A percentile compares a stretch with the other conserved stretches of the same genome.
These are phyloP conservation scores for Eucalyptus cloeziana DNA, from an alignment of 345 rosid genomes.

Conservation along the genomic window DNA sequence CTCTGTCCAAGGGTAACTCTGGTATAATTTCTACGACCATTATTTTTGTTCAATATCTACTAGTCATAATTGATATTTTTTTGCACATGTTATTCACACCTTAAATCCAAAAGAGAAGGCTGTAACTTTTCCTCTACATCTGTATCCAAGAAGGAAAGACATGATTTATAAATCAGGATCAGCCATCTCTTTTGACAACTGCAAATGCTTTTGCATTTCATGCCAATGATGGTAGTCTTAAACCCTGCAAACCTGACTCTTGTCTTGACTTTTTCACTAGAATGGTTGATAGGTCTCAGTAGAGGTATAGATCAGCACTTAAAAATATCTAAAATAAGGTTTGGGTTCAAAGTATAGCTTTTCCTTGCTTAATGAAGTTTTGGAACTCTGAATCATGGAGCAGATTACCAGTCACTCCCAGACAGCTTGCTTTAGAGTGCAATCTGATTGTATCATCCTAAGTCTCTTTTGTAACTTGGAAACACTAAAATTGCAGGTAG, in stretches of 20 bases:
- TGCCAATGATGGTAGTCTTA: background rate
- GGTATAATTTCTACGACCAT: slow-evolving; percentile 27
- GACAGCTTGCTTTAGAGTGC: background rate
- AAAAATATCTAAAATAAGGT: background rate
- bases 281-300: background rate
- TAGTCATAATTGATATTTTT: background rate
- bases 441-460: background rate
- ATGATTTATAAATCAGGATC: background rate
- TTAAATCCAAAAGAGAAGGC: background rate
- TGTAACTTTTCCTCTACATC: background rate
- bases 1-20: slow-evolving; percentile 20
- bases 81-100: background rate
- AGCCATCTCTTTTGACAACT: background rate
- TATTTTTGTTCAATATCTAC: background rate
- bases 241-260: background rate
- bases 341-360: background rate
- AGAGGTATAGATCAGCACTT: background rate
- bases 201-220: background rate
- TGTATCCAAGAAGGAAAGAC: background rate
- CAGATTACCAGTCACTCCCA: background rate
- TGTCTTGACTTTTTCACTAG: background rate
- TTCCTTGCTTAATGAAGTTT: background rate
- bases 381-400: background rate
- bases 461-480: background rate
- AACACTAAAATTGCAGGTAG: slow-evolving; percentile 32